phyloP scores from a whole-genome alignment of 768 basidiomycete species.

The Russula lepida region DNA sequence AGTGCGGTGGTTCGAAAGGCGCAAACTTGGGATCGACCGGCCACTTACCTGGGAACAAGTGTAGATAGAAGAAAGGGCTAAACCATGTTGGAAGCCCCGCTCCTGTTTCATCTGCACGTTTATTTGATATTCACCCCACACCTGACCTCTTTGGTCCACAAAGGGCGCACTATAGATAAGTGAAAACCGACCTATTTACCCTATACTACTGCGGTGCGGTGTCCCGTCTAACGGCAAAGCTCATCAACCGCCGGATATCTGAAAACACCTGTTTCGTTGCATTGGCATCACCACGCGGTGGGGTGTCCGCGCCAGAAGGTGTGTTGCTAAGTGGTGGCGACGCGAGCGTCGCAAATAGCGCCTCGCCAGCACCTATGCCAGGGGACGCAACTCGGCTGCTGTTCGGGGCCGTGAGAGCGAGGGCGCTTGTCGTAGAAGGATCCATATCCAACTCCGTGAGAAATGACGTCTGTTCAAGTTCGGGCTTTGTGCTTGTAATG shows the following conservation, averaged over 20 bases:
- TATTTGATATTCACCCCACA: neutral
- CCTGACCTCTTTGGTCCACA: neutral
- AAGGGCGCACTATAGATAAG: neutral
- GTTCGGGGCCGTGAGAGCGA: slow-evolving; percentile 53
- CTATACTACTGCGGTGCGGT: slow-evolving; percentile 27
- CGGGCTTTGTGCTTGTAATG: slow-evolving; percentile 85
- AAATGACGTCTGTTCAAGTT: slow-evolving; percentile 86
- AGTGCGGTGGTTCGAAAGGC: slow-evolving; percentile 20
- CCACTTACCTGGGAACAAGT: slow-evolving; percentile 20
- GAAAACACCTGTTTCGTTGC: slow-evolving; percentile 71
- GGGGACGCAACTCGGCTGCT: slow-evolving; percentile 51
- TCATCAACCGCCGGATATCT: slow-evolving; percentile 81
- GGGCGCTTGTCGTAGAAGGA: slow-evolving; percentile 45
- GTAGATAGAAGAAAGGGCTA: neutral
- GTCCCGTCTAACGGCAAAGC: slow-evolving; percentile 79
- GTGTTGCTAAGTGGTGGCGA: slow-evolving; percentile 60
- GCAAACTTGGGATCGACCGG: slow-evolving; percentile 20
- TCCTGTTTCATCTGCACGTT: neutral
- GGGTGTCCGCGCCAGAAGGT: slow-evolving; percentile 48
- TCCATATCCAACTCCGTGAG: slow-evolving; percentile 95
- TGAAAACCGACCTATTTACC: too few species aligned
- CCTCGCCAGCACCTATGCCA: slow-evolving; percentile 36
- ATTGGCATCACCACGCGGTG: slow-evolving; percentile 35
- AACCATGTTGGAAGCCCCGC: too few species aligned
- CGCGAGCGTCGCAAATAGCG: slow-evolving; percentile 49